Base-by-base conservation (phyloP, 345 rosid genomes). In the Mercurialis annua region DNA sequence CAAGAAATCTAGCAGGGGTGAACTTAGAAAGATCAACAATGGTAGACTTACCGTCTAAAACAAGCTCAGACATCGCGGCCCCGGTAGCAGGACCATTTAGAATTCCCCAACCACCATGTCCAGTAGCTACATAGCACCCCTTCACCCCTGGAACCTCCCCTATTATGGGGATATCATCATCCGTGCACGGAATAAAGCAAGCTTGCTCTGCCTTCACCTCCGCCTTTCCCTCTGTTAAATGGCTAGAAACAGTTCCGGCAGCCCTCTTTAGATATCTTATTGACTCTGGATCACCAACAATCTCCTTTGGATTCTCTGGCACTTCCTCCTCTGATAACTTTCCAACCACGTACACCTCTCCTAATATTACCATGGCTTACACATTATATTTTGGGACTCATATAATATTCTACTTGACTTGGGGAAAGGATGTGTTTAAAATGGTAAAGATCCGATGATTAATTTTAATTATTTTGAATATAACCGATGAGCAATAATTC, bases 101-200 rank as follows among this genome's bases (percentile, higher is more conserved):
- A 68, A 93, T 89, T 0, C 97, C 98, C 97, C 97, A 89, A 68
- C 96, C 90, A 68, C 78, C 81, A 66, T 93, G 98, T 26, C 98
- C 95, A 0, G 96, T 86, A 12, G 83, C 97, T 31, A 89, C 90
- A 59, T 78, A 93, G 73, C 96, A 89, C 6, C 89, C 90, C 48
- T 78, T 82, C 14, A 83, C 57, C 12, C 92, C 87, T 1, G 90
- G 92, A 62, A 90, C 59, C 78, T 89, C 91, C 23, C 98, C 96
- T 2, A 87, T 89, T 29, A 93, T 77, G 0, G 92, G 97, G 46
- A 85, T 20, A 20, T 83, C 81, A 50, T 90, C 96, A 43, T 93
- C 95, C 0, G 89, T 89, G 62, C 90, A 79, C 0, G 97, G 96
- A 76, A 93, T 75, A 78, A 90, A 90, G 79, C 97, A 87, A 3